Evolutionary conservation across 257 asterid genomes (phyloP).

Genomic region (Solanum okadae): DNA sequence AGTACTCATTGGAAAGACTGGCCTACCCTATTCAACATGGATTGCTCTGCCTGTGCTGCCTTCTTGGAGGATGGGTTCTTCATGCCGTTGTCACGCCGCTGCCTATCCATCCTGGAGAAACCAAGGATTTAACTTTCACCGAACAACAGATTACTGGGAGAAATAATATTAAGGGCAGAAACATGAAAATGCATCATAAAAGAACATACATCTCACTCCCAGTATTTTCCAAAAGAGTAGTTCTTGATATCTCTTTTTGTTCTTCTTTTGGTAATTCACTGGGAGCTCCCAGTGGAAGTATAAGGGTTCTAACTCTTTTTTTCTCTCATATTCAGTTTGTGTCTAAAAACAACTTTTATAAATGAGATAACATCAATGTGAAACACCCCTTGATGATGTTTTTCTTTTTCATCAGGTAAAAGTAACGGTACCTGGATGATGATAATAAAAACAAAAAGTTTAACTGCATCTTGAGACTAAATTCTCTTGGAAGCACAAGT

Average conservation of each 20-base stretch:
- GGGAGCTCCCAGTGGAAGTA: neutral
- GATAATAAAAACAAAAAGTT: neutral
- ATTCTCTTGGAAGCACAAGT: neutral
- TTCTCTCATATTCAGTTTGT: neutral
- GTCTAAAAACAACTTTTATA: neutral
- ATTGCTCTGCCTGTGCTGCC: slow-evolving; percentile 70
- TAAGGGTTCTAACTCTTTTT: neutral
- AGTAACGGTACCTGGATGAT: neutral
- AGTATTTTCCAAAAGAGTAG: neutral
- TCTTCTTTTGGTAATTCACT: neutral
- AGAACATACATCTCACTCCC: neutral
- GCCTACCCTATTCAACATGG: slow-evolving; percentile 64
- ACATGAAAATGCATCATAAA: slow-evolving; percentile 5
- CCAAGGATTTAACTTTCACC: neutral
- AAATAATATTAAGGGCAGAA: neutral
- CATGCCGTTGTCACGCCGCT: slow-evolving; percentile 86
- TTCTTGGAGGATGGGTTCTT: slow-evolving; percentile 81
- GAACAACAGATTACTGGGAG: neutral
- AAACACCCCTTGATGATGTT: neutral
- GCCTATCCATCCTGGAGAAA: slow-evolving; percentile 76
- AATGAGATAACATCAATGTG: neutral
- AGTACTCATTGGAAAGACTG: neutral
- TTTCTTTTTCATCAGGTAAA: neutral
- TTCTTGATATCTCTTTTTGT: neutral
- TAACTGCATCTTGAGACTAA: neutral